A percentile compares a stretch with the other conserved stretches of the same genome.
phyloP scores from a whole-genome alignment of 306 rosid genomes.

The Ziziphus jujuba region DNA sequence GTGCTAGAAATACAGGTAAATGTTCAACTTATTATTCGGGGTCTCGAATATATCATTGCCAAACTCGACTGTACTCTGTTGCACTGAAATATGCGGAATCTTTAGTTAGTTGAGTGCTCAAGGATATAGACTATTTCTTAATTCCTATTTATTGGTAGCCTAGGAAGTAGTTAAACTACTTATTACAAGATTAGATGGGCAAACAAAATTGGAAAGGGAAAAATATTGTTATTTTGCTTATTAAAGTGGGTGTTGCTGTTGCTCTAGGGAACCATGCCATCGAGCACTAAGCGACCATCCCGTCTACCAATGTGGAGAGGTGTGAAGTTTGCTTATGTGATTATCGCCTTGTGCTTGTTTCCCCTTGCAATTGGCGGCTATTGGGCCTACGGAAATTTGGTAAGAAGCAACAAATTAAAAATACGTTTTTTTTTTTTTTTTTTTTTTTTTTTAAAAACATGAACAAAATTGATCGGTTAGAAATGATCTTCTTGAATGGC shows the following conservation, averaged over 20 bases:
- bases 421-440: no score
- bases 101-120: no score
- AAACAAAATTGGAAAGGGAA: no score
- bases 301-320: conserved; percentile 78
- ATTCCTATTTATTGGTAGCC: no score
- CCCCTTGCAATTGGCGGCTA: conserved; percentile 73
- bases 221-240: no score
- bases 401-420: conserved; percentile 15
- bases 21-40: background rate
- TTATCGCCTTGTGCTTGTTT: conserved; percentile 65
- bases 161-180: no score
- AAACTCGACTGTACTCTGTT: background rate
- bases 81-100: no score
- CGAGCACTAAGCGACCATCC: conserved; percentile 52
- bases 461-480: background rate
- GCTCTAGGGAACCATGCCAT: conserved; percentile 71
- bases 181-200: no score
- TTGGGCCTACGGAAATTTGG: conserved; percentile 71
- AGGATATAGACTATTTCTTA: no score
- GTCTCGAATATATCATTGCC: background rate
- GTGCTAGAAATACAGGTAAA: conserved; percentile 78
- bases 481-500: conserved; percentile 17
- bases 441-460: no score
- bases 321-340: conserved; percentile 51
- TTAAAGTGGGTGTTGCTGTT: no score